Base-by-base conservation (phyloP, 306 rosid genomes). In the Potentilla sterilis region DNA sequence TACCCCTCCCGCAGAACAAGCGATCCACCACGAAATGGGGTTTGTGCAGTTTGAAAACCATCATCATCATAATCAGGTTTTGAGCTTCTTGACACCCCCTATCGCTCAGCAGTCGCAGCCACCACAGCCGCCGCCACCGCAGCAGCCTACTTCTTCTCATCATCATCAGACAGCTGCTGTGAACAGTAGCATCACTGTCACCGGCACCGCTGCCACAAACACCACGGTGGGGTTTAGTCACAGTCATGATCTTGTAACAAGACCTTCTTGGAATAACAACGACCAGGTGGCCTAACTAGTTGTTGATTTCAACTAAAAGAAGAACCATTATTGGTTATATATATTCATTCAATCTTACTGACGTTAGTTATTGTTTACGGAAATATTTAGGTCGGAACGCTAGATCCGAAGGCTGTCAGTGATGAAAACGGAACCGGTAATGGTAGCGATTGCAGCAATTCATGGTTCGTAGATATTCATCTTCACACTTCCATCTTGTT, bases 361-460 rank as follows among this genome's bases (percentile, higher is more conserved):
- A 61, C 74, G 69, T 81, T 28, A 28, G 5, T 7, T 37, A 1
- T 19, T 49, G 40, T 34, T 57, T 37, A 44, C 18, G 32, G 43
- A 47, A 19, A 65, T 10, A 24, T 71, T 48, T n/a, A 92, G 97
- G 91, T 86, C 48, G 83, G 87, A 77, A 78, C 84, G 41, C 73
- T 86, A 80, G 93, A 89, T 85, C 93, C 96, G 1, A 92, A 90
- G 80, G 90, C 59, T 78, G 83, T 79, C 55, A 87, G 74, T 83
- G 93, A 92, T 54, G 96, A 92, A 79, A 92, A 85, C 63, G 83
- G 95, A 77, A 82, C 88, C 57, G 89, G 96, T 75, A 92, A 88
- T 83, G 85, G 86, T 74, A 92, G 96, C 82, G 97, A 92, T 75
- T 91, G 93, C 51, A 87, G 85, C 83, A 88, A 88, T 83, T 81